Conservation (phyloP, 2,329 filamentous ascomycete species). For the Penicillium sp. region DNA sequence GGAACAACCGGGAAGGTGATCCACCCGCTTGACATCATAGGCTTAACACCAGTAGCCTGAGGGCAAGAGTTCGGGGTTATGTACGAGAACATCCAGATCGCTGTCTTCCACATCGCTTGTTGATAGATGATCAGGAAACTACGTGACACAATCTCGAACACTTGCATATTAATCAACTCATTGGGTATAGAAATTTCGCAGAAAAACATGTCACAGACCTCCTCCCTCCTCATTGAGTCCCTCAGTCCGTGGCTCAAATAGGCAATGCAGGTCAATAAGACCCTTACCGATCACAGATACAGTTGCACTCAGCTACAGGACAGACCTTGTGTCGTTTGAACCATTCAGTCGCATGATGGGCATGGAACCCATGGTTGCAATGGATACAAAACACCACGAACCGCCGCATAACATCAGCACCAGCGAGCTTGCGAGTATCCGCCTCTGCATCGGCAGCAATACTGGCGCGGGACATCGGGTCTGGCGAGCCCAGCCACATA, state of each 20-base stretch:
- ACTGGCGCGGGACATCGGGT: slow-evolving; percentile 47
- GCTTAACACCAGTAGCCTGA: background rate
- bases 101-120: background rate
- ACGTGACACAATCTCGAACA: no score
- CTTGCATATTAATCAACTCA: background rate
- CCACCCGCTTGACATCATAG: background rate
- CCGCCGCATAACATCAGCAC: slow-evolving; percentile 50
- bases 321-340: slow-evolving; percentile 46
- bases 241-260: no score
- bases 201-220: background rate
- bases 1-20: background rate
- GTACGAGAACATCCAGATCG: background rate
- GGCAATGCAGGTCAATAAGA: background rate
- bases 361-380: slow-evolving; percentile 63
- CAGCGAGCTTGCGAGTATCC: slow-evolving; percentile 25
- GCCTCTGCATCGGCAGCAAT: slow-evolving; percentile 35
- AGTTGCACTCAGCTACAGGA: slow-evolving; percentile 41
- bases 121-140: no score
- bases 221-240: background rate
- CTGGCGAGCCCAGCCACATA: slow-evolving; percentile 58
- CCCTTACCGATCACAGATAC: slow-evolving; percentile 39
- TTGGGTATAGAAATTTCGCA: slow-evolving; percentile 17
- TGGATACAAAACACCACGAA: slow-evolving; percentile 60
- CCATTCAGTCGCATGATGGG: slow-evolving; percentile 60
- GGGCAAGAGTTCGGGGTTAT: background rate